Base-by-base conservation (phyloP, 768 basidiomycete species). In the Tricholoma bakamatsutake region DNA sequence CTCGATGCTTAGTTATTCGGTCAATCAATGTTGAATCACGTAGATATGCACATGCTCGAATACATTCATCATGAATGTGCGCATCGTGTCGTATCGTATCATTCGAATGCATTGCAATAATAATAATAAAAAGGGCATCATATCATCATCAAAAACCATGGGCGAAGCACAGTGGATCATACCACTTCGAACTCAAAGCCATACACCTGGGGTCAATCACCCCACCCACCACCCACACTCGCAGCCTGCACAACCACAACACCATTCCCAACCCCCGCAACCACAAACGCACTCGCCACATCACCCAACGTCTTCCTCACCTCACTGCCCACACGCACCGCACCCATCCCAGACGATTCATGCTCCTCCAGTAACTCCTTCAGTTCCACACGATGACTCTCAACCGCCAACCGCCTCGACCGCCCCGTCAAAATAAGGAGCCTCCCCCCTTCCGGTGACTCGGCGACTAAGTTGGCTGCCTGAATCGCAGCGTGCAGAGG, bases 251-350 rank as follows among this genome's bases (percentile, higher is more conserved):
- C 64, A 1, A 92, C 87, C 34, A 90, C 71, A 39, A 90, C 62
- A 17, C 82, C 87, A 42, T 77, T 74, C 34, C 79, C 80, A 50
- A 76, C 73, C 1, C 80, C 81, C 5, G 82, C 75, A 2, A 85
- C 73, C 11, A 93, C 81, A 66, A 95, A 81, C 45, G 85, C 85
- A 39, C 86, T 81, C 2, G 84, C 90, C 15, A 90, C 85, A 66
- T 95, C 90, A 2, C 95, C 95, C 24, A 96, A 76, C 18, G 93
- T 93, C 73, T 88, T 87, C 66, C 79, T 76, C 57, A 93, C 82
- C 64, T 90, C 89, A 3, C 75, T 64, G 0, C 80, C 79, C 4
- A 87, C 74, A 48, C 30, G 15, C n/a, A 28, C 15, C 28, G 28
- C 3, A 31, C 46, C 46, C 8, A n/a, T 7, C 6, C 46, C 46